Conservation (phyloP, 352 stramenopile species). For the Phytophthora pinifolia region DNA sequence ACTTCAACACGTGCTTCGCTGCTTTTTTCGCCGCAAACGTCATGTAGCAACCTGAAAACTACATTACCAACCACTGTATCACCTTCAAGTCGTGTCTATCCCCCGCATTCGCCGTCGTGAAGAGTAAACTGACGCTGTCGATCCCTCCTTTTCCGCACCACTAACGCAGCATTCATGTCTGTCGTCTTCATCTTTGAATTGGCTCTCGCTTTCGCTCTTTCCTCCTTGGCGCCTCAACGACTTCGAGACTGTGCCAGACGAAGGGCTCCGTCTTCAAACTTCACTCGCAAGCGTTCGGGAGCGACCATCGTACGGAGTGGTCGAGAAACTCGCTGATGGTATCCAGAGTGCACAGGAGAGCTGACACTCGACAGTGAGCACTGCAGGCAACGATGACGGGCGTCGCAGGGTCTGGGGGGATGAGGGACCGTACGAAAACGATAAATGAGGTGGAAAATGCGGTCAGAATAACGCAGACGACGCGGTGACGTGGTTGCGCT, state of each 20-base stretch:
- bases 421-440: conserved; percentile 16
- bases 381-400: conserved; percentile 25
- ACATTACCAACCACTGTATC: conserved; percentile 29
- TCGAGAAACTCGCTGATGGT: conserved; percentile 40
- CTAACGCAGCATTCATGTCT: conserved; percentile 16
- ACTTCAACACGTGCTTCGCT: conserved; percentile 35
- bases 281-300: conserved; percentile 31
- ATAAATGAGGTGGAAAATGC: conserved; percentile 21
- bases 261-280: conserved; percentile 20
- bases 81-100: conserved; percentile 30
- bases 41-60: conserved; percentile 34
- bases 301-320: conserved; percentile 29
- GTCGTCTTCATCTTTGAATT: conserved; percentile 14
- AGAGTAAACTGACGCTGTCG: conserved; percentile 31
- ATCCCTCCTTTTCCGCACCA: conserved; percentile 18
- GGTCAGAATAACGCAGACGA: too few relatives aligned
- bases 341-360: conserved; percentile 28
- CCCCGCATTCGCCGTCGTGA: conserved; percentile 29
- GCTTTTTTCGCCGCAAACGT: conserved; percentile 35
- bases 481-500: too few relatives aligned
- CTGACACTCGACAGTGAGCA: conserved; percentile 20
- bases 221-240: conserved; percentile 10
- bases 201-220: conserved; percentile 5
- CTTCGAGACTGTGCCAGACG: conserved; percentile 27
- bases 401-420: conserved; percentile 20